Evolutionary conservation across 495 filamentous ascomycete species (phyloP), one percentile per base, ranked within the genome.

Genomic region (Amphirosellinia nigrospora): DNA sequence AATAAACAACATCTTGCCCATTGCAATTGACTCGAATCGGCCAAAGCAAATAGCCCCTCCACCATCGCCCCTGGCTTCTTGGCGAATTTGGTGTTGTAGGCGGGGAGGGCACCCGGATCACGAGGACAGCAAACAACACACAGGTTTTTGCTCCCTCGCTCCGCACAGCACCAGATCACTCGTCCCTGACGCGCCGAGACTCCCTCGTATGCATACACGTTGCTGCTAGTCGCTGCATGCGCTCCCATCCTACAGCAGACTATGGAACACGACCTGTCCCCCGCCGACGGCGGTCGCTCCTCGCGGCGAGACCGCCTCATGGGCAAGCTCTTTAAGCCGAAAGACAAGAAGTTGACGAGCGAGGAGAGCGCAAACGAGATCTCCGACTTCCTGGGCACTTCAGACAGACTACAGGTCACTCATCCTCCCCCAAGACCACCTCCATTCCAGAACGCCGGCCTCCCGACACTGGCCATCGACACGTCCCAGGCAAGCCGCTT

Each of bases 251-350:
- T 28, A 32, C 36, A 64, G 2, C 28, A 15, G 66, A 79, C 71
- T 74, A 86, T 84, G 79, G 83, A 86, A 72, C 80, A 81, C 77
- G 81, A 83, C 46, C 73, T 76, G 43, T 79, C 76, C 23, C 61
- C 72, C 62, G 78, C 77, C 63, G 78, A 80, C 28, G 80, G 81
- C 28, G 80, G 77, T 62, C 76, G 76, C 60, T 72, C 79, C 48
- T 79, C 81, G 55, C 83, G 77, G 70, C 76, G 82, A 71, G 81
- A 80, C 69, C 81, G 82, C 58, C 64, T 86, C 21, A 86, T 86
- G 80, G 84, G 84, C 52, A 85, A 84, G 77, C 73, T 86, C 36
- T 86, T 86, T 69, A 81, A 81, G 55, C 65, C 75, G 28, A 81
- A 77, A 52, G 82, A 84, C 1, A 78, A 76, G 43, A 85, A 85